Percentiles rank a stretch among this genome's conserved stretches.
These are phyloP conservation scores for Umbelopsis sp. DNA, from an alignment of 192 early-diverging fungal species.

Conservation along the genomic window DNA sequence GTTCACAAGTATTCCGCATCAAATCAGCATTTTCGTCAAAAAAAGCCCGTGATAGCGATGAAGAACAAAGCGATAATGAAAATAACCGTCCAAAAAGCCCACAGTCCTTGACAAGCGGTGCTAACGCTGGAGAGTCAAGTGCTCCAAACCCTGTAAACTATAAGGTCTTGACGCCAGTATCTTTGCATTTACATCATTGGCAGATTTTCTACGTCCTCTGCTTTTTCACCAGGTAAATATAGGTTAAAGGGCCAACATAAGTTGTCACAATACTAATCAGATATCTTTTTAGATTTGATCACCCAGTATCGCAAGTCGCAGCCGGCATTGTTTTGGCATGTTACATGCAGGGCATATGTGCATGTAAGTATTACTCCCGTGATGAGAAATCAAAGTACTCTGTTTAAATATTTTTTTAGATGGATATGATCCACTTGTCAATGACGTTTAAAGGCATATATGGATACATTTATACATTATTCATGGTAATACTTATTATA, in stretches of 20 bases:
- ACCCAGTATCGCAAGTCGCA: conserved; percentile 67
- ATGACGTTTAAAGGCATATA: not conserved
- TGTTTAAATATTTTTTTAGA: not conserved
- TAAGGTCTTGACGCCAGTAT: conserved; percentile 5
- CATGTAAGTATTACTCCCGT: conserved; percentile 27
- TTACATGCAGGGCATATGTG: conserved; percentile 68
- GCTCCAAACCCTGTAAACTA: not conserved
- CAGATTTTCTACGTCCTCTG: conserved; percentile 81
- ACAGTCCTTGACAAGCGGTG: not conserved
- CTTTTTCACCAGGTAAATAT: conserved; percentile 63
- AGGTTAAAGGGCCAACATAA: not conserved
- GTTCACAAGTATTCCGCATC: not conserved
- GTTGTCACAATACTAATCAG: not conserved
- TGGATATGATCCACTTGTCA: conserved; percentile 8
- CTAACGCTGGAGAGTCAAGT: not conserved
- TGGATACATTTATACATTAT: not conserved
- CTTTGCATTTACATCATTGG: conserved; percentile 83
- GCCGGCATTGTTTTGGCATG: conserved; percentile 74
- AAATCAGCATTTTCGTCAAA: not conserved
- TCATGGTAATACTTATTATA: not conserved
- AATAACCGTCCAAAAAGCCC: not conserved
- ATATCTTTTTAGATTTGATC: conserved; percentile 53
- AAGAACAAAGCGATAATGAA: not conserved
- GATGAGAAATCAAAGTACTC: not conserved
- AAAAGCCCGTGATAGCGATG: not conserved